Evolutionary conservation across 371 early-diverging fungal genomes (phyloP), one percentile per base, ranked within the genome.

Genomic region (Sporodiniella umbellata): DNA sequence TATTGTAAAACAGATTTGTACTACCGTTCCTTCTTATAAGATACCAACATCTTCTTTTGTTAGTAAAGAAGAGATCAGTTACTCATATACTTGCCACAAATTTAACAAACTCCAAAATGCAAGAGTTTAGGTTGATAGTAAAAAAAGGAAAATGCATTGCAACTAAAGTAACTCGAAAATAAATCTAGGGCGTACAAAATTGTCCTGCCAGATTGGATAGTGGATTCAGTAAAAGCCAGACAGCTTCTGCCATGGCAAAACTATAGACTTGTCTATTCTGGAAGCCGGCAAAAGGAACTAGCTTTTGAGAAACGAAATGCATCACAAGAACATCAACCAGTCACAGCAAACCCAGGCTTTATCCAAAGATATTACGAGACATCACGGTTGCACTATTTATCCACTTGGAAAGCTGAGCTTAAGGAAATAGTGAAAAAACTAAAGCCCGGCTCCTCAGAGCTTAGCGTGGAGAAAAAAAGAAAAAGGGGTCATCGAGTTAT

Each of bases 321-420:
- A 0, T 77, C 77, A 78, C 68, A 53, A 68, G 64, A 33, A 56
- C n/a, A n/a, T n/a, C 61, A 6, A 15, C 7, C 18, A 11, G 25
- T 49, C 8, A 65, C 78, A 1, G 53, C 64, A 1, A 68, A 79
- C 18, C 81, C 86, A 1, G 83, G 80, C 8, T 94, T 93, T 61
- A 69, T 95, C 10, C 72, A 85, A 47, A 69, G 77, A 19, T 95
- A 81, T 60, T 94, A 88, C 51, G 67, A 72, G n/a, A 76, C 73
- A 1, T 92, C 93, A 1, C 77, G 94, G n/a, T 72, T 94, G 2
- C 93, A 92, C 59, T 83, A 87, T 54, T 66, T 94, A 1, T 86
- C 88, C 0, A 80, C 81, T 2, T 92, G 93, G 93, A 93, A 92
- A 67, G 70, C 70, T 25, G 91, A 90, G 45, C 70, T 94, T 37